Percentiles rank a stretch among this genome's conserved stretches.
These are phyloP conservation scores for Ceratocystiopsis brevicomis DNA, from an alignment of 2,329 filamentous ascomycete genomes.

Conservation along the genomic window DNA sequence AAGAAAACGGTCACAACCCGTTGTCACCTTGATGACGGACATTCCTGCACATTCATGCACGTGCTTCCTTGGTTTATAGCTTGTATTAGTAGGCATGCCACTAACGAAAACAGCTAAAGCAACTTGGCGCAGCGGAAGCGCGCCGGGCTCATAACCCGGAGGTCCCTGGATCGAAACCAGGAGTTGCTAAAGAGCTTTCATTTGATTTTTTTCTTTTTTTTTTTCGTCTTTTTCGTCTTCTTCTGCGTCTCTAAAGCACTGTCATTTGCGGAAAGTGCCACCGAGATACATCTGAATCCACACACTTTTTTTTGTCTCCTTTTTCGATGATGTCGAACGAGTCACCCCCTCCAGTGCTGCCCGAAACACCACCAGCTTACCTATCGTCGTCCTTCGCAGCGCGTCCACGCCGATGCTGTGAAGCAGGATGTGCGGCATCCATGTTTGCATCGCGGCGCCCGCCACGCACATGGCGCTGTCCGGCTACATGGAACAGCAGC, in stretches of 20 bases:
- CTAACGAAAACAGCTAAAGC: constrained; percentile 1
- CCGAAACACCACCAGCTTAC: not conserved
- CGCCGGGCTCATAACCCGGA: constrained; percentile 8
- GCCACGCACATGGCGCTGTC: too few species aligned
- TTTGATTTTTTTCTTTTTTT: not conserved
- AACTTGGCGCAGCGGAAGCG: constrained; percentile 8
- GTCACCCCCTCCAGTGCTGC: not conserved
- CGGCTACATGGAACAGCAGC: too few species aligned
- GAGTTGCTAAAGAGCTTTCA: constrained; percentile 3
- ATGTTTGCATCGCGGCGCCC: constrained; percentile 16
- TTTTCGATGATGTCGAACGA: not conserved
- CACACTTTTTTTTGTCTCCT: not conserved
- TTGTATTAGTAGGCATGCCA: too few species aligned
- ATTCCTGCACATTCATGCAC: too few species aligned
- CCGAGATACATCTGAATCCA: too few species aligned
- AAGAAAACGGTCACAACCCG: too few species aligned
- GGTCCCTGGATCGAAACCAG: constrained; percentile 8
- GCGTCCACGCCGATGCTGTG: too few species aligned
- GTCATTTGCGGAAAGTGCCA: too few species aligned
- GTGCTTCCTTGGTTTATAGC: too few species aligned
- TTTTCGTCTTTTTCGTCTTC: not conserved
- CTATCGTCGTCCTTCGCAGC: not conserved
- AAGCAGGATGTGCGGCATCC: constrained; percentile 40
- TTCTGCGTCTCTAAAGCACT: not conserved
- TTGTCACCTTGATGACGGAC: too few species aligned